Conservation (phyloP, 176 grass and related monocot species). For the Raddia guianensis region DNA sequence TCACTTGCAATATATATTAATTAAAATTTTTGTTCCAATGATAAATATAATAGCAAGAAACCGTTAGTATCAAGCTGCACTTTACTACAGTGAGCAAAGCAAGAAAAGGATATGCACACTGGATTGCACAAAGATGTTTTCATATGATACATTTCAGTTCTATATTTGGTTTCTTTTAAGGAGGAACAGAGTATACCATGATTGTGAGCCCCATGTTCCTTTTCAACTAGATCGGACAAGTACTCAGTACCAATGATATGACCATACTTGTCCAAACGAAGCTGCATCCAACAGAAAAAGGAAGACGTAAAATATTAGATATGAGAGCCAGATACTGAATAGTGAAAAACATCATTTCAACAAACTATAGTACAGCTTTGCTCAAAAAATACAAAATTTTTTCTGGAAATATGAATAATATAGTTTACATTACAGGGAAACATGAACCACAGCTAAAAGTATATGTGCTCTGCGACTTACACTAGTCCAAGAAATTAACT, state of each 20-base stretch:
- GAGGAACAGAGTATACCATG: slow-evolving; percentile 65
- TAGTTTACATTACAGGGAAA: slow-evolving; percentile 15
- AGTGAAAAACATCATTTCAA: slow-evolving; percentile 24
- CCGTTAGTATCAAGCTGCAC: neutral
- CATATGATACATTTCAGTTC: neutral
- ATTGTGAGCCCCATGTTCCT: slow-evolving; percentile 66
- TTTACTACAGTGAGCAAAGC: slow-evolving; percentile 20
- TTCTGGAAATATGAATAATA: neutral
- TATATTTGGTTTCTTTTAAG: slow-evolving; percentile 4
- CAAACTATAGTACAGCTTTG: neutral
- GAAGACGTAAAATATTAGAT: slow-evolving; percentile 32
- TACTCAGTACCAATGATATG: slow-evolving; percentile 85
- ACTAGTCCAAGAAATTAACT: slow-evolving; percentile 30
- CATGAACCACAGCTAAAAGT: slow-evolving; percentile 25
- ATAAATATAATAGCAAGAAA: slow-evolving; percentile 22
- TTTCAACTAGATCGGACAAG: slow-evolving; percentile 96
- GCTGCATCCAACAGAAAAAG: slow-evolving; percentile 56
- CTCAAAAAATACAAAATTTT: neutral
- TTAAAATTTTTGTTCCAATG: neutral
- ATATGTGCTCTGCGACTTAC: slow-evolving; percentile 3
- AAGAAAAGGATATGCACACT: slow-evolving; percentile 17
- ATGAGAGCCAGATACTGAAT: neutral
- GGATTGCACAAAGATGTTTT: neutral
- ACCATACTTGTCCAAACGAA: slow-evolving; percentile 75
- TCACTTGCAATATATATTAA: slow-evolving; percentile 26